These are phyloP conservation scores for Jatropha multifida DNA, from an alignment of 441 rosid species.

Conservation along the genomic window DNA sequence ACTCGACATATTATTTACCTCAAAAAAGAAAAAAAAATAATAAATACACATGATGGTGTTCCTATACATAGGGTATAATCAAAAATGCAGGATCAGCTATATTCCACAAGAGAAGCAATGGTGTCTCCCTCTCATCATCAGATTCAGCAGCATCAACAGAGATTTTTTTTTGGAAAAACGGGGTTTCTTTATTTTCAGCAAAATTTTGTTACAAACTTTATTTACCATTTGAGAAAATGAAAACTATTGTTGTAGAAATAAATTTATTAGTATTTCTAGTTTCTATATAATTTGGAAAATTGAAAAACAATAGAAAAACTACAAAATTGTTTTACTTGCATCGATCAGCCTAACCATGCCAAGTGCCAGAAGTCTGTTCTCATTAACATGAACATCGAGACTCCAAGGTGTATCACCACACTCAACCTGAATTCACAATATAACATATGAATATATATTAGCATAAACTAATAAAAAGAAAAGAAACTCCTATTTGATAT, in stretches of 20 bases:
- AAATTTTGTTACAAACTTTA: background rate
- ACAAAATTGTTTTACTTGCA: too few species aligned
- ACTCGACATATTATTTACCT: too few species aligned
- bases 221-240: background rate
- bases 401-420: conserved; percentile 71
- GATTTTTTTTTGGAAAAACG: background rate
- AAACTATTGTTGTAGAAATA: background rate
- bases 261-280: too few species aligned
- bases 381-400: conserved; percentile 49
- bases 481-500: too few species aligned
- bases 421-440: conserved; percentile 52
- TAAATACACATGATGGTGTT: too few species aligned
- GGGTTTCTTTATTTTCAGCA: background rate
- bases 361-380: conserved; percentile 1
- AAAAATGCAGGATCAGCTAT: background rate
- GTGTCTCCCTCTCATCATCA: background rate
- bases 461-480: too few species aligned
- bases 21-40: too few species aligned
- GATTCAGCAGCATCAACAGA: background rate
- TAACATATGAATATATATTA: background rate
- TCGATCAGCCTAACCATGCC: background rate
- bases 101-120: too few species aligned
- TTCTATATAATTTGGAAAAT: background rate
- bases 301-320: too few species aligned
- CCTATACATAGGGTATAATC: too few species aligned